Evolutionary conservation across 2,329 filamentous ascomycete genomes (phyloP).

Genomic region (Alternaria sp.): DNA sequence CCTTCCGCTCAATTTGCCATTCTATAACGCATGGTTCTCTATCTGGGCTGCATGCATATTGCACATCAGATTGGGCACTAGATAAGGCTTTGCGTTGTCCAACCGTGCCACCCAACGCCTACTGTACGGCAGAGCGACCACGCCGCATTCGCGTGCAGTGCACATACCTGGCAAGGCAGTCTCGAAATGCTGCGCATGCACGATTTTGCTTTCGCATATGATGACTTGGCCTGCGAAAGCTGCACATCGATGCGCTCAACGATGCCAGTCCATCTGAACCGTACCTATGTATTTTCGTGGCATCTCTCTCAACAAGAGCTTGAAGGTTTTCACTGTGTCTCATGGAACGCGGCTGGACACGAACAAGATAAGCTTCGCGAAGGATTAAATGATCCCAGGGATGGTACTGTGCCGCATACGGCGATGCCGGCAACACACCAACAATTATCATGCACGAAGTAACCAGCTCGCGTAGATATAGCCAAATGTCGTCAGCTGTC

Average conservation of each 20-base stretch:
- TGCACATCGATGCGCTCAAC: background rate
- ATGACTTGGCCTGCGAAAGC: background rate
- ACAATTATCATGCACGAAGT: conserved; percentile 4
- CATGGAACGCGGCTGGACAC: background rate
- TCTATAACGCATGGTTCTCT: background rate
- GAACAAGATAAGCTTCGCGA: conserved; percentile 5
- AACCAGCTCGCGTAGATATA: background rate
- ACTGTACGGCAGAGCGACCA: conserved; percentile 3
- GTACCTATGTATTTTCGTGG: background rate
- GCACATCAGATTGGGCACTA: background rate
- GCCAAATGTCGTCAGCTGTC: conserved; percentile 3
- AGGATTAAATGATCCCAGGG: background rate
- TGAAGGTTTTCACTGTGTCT: background rate
- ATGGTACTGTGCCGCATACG: background rate
- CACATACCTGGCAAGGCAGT: conserved; percentile 1
- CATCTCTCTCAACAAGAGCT: background rate
- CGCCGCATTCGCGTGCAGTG: conserved; percentile 3
- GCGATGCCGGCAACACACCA: background rate
- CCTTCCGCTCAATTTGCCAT: background rate
- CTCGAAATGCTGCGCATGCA: background rate
- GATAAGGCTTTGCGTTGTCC: conserved; percentile 2
- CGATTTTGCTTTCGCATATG: background rate
- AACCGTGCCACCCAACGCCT: conserved; percentile 6
- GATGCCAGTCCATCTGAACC: background rate
- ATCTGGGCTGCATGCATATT: background rate